These are phyloP conservation scores for Rhizopogon roseolus DNA, from an alignment of 768 basidiomycete genomes.

Conservation along the genomic window DNA sequence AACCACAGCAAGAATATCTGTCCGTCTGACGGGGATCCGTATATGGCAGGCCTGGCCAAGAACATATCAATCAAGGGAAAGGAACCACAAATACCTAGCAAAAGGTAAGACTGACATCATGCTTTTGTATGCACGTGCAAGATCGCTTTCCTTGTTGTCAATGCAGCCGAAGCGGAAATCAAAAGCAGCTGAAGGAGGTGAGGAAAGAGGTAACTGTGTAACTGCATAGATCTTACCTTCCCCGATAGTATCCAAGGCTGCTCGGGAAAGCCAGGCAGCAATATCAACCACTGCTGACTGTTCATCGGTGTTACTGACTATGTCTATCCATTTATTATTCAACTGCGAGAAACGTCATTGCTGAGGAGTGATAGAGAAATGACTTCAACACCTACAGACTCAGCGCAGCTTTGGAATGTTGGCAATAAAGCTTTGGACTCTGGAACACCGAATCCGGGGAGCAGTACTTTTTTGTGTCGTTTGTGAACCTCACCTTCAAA, in stretches of 20 bases:
- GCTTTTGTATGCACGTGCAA: constrained; percentile 5
- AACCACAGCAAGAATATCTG: constrained; percentile 28
- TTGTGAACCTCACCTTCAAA: constrained; percentile 38
- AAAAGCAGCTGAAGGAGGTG: constrained; percentile 35
- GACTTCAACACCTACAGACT: constrained; percentile 12
- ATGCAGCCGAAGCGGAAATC: constrained; percentile 44
- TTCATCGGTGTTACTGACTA: constrained; percentile 3
- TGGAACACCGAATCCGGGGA: constrained; percentile 50
- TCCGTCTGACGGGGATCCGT: constrained; percentile 4
- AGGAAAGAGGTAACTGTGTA: neutral
- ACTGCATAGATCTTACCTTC: constrained; percentile 27
- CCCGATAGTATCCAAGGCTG: constrained; percentile 47
- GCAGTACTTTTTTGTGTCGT: constrained; percentile 49
- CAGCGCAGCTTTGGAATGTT: constrained; percentile 38
- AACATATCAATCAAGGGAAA: neutral
- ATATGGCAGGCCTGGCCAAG: constrained; percentile 1
- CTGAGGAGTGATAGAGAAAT: neutral
- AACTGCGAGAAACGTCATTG: constrained; percentile 11
- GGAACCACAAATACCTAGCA: neutral
- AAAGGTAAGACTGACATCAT: neutral
- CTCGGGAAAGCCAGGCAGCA: constrained; percentile 32
- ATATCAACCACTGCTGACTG: constrained; percentile 19
- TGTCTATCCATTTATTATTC: constrained; percentile 19
- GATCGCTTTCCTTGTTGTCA: constrained; percentile 8
- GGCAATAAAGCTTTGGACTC: constrained; percentile 48